phyloP scores from a whole-genome alignment of 2,329 filamentous ascomycete species.

The Madurella fahalii region DNA sequence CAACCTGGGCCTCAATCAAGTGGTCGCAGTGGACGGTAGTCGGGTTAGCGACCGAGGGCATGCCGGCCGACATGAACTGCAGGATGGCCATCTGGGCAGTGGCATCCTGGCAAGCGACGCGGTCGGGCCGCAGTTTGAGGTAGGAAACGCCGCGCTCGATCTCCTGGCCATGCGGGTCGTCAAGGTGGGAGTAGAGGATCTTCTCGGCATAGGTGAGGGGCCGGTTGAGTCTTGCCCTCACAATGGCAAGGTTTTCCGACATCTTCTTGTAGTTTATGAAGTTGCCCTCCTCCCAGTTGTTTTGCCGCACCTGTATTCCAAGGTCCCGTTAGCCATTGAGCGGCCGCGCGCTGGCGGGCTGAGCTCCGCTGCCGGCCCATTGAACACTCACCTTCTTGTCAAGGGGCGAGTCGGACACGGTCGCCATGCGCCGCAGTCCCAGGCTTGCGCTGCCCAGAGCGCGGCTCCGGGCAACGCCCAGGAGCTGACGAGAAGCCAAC shows the following conservation, averaged over 20 bases:
- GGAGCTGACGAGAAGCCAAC: conserved; percentile 68
- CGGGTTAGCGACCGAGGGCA: conserved; percentile 91
- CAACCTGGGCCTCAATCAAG: conserved; percentile 95
- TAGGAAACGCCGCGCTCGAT: conserved; percentile 95
- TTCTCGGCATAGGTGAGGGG: conserved; percentile 96
- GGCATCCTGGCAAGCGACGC: conserved; percentile 98
- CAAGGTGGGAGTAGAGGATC: conserved; percentile 97
- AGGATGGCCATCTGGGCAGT: conserved; percentile 99
- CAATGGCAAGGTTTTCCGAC: conserved; percentile 92
- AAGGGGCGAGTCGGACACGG: conserved; percentile 78
- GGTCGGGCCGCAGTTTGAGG: conserved; percentile 92
- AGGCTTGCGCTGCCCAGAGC: conserved; percentile 53
- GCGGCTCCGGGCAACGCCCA: conserved; percentile 63
- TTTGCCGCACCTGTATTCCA: conserved; percentile 71
- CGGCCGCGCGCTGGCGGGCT: background rate
- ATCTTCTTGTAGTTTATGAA: conserved; percentile 99
- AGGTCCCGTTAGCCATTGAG: conserved; percentile 13
- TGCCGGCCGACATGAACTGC: conserved; percentile 98
- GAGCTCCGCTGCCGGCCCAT: background rate
- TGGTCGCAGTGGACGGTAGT: conserved; percentile 98
- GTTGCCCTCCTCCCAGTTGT: conserved; percentile 92
- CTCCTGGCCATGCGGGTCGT: conserved; percentile 93
- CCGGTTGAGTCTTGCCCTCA: conserved; percentile 83
- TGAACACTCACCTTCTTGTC: conserved; percentile 70
- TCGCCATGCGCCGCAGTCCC: conserved; percentile 71